phyloP scores from a whole-genome alignment of 1,284 basidiomycete genomes.

The Trametes hirsuta region DNA sequence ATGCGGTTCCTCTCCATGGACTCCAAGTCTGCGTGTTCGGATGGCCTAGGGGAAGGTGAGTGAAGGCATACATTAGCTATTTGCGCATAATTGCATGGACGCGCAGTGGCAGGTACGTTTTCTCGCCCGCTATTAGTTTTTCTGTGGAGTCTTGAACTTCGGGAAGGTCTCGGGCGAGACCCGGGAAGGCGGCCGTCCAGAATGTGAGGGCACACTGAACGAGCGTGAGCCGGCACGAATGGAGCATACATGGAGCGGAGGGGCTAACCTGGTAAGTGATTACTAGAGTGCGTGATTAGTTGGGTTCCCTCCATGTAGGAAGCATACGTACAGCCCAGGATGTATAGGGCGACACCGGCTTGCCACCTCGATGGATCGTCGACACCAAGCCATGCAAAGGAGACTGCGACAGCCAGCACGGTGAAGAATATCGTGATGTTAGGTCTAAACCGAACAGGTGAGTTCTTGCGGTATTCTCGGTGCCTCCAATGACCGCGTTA shows the following conservation, averaged over 20 bases:
- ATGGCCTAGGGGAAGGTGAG: conserved; percentile 40
- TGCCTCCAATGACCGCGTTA: background rate
- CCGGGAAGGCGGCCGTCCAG: conserved; percentile 86
- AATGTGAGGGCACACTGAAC: conserved; percentile 71
- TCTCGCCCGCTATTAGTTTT: conserved; percentile 44
- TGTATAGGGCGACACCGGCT: conserved; percentile 70
- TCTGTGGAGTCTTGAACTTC: conserved; percentile 60
- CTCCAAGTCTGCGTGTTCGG: conserved; percentile 63
- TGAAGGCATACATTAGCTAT: background rate
- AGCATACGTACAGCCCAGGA: conserved; percentile 65
- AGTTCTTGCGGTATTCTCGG: background rate
- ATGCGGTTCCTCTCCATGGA: conserved; percentile 78
- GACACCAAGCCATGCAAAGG: conserved; percentile 79
- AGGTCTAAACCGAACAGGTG: conserved; percentile 44
- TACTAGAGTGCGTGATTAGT: conserved; percentile 44
- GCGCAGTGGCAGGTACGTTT: conserved; percentile 42
- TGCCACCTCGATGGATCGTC: conserved; percentile 70
- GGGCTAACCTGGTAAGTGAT: conserved; percentile 73
- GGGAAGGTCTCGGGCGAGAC: conserved; percentile 71
- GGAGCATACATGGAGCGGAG: background rate
- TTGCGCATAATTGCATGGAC: background rate
- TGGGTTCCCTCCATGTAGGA: background rate
- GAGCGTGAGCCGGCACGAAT: background rate
- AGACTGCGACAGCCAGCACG: conserved; percentile 65
- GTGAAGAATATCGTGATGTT: conserved; percentile 83